phyloP scores from a whole-genome alignment of 2,329 filamentous ascomycete genomes.

The Phyllosticta capitalensis region DNA sequence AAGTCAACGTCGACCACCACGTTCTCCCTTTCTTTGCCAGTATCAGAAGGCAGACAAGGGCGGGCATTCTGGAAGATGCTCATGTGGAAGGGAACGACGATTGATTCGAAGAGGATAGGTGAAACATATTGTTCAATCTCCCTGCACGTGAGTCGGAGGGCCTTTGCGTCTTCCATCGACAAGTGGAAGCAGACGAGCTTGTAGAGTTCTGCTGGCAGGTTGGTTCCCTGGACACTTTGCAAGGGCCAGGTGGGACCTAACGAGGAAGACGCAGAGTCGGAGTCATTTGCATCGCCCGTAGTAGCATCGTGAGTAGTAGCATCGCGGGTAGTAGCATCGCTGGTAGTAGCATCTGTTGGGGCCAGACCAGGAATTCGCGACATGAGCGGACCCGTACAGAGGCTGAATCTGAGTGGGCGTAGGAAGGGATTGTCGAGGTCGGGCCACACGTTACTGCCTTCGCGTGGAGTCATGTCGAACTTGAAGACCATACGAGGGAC shows the following conservation, averaged over 20 bases:
- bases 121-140: conserved; percentile 52
- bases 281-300: not conserved
- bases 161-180: conserved; percentile 48
- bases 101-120: conserved; percentile 49
- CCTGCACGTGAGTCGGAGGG: conserved; percentile 50
- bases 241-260: not conserved
- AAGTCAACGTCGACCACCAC: conserved; percentile 53
- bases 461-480: not conserved
- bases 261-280: not conserved
- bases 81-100: conserved; percentile 56
- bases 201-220: conserved; percentile 54
- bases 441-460: not conserved
- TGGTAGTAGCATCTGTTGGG: too few relatives aligned
- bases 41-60: conserved; percentile 13
- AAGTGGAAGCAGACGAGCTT: conserved; percentile 47
- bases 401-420: not conserved
- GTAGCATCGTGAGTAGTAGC: too few relatives aligned
- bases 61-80: conserved; percentile 43
- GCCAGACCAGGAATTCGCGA: too few relatives aligned
- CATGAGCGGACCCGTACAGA: not conserved
- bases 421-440: not conserved
- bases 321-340: too few relatives aligned
- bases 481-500: not conserved
- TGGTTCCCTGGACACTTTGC: not conserved
- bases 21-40: conserved; percentile 21